Conservation (phyloP, 495 filamentous ascomycete genomes). For the Viridothelium virens region DNA sequence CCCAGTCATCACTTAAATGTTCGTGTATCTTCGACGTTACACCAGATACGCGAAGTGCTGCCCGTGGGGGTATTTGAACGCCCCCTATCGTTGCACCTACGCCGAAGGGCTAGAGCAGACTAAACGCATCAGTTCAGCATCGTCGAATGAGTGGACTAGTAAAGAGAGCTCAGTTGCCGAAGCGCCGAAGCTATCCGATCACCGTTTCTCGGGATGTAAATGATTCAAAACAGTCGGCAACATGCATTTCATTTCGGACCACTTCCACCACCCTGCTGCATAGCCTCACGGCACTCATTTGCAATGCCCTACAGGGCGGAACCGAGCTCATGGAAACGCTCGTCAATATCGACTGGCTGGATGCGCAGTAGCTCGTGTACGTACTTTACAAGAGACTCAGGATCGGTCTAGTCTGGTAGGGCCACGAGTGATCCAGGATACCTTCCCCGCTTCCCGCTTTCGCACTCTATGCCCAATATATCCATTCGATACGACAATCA, state of each 20-base stretch:
- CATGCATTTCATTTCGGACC: too few species aligned
- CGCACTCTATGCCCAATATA: too few species aligned
- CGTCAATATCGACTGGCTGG: neutral
- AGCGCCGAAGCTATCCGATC: too few species aligned
- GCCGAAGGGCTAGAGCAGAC: neutral
- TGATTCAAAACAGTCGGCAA: too few species aligned
- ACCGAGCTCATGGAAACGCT: neutral
- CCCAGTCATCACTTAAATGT: neutral
- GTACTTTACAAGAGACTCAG: neutral
- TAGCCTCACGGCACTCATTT: neutral
- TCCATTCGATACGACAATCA: too few species aligned
- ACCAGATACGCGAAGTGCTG: constrained; percentile 8
- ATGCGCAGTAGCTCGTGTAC: neutral
- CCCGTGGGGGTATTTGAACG: neutral
- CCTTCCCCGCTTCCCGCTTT: neutral
- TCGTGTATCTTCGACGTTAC: constrained; percentile 2
- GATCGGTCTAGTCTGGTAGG: neutral
- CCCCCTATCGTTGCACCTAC: neutral
- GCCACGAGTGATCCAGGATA: neutral
- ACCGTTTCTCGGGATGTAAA: too few species aligned
- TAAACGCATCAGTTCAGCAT: too few species aligned
- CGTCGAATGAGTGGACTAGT: too few species aligned
- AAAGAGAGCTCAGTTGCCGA: too few species aligned
- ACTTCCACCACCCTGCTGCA: too few species aligned
- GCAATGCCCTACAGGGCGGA: neutral